A percentile compares a stretch with the other conserved stretches of the same genome.
Evolutionary conservation across 2,329 filamentous ascomycete genomes (phyloP).

Genomic region (Cryphonectria carpinicola): DNA sequence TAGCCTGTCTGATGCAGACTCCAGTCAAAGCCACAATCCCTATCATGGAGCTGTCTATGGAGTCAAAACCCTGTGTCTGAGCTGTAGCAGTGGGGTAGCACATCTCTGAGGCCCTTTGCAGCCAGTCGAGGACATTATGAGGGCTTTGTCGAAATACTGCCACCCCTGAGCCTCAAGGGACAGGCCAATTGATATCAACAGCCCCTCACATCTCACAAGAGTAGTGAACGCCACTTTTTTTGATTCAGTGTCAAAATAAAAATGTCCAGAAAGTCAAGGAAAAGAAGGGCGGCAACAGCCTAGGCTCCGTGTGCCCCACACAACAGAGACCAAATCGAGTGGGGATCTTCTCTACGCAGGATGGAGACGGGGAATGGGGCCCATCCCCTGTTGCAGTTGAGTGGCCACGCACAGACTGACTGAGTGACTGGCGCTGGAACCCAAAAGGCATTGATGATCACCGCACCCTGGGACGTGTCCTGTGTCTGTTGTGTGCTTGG

Average conservation of each 20-base stretch:
- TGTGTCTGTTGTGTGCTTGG: not conserved
- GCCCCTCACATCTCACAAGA: not conserved
- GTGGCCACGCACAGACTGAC: not conserved
- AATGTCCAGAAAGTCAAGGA: not conserved
- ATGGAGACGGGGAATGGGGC: not conserved
- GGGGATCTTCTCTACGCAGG: not conserved
- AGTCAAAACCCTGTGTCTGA: not conserved
- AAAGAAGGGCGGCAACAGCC: not conserved
- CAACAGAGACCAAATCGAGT: not conserved
- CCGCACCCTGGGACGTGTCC: constrained; percentile 7
- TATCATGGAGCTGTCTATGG: not conserved
- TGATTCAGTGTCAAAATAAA: not conserved
- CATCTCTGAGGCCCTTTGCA: not conserved
- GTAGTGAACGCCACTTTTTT: not conserved
- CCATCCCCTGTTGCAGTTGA: constrained; percentile 3
- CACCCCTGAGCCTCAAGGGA: not conserved
- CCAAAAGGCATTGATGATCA: constrained; percentile 10
- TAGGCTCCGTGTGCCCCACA: not conserved
- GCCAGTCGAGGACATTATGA: not conserved
- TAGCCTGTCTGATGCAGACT: not conserved
- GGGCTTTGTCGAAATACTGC: not conserved
- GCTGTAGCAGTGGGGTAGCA: not conserved
- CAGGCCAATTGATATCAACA: not conserved
- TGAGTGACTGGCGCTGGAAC: not conserved
- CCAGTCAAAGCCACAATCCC: not conserved